These are phyloP conservation scores for Rauvolfia tetraphylla DNA, from an alignment of 257 asterid species.

Conservation along the genomic window DNA sequence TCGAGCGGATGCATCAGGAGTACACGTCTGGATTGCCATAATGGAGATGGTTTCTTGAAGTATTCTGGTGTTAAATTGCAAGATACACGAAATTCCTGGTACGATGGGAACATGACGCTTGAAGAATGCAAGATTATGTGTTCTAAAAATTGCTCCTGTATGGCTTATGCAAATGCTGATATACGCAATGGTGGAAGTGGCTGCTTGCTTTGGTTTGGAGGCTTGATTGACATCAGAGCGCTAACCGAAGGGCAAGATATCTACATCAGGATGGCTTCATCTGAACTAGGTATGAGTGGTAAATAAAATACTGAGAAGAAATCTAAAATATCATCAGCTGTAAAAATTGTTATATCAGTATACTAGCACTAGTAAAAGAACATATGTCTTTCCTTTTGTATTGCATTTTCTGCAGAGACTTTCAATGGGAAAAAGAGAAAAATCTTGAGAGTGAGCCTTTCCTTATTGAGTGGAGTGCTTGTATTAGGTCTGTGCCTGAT, in stretches of 20 bases:
- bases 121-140: conserved; percentile 23
- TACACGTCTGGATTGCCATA: conserved; percentile 13
- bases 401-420: not conserved
- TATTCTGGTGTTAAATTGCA: conserved; percentile 30
- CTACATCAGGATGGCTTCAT: conserved; percentile 8
- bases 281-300: not conserved
- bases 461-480: not conserved
- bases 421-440: conserved; percentile 5
- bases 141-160: conserved; percentile 27
- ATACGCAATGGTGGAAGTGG: conserved; percentile 25
- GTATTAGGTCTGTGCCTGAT: not conserved
- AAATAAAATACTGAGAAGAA: too few relatives aligned
- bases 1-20: conserved; percentile 22
- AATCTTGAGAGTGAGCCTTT: not conserved
- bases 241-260: conserved; percentile 6
- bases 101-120: conserved; percentile 15
- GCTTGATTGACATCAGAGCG: conserved; percentile 24
- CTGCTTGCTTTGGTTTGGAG: conserved; percentile 31
- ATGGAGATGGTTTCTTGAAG: conserved; percentile 22
- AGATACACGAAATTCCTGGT: conserved; percentile 17
- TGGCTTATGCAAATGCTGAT: conserved; percentile 26
- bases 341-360: too few relatives aligned
- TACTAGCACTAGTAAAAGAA: too few relatives aligned
- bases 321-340: too few relatives aligned
- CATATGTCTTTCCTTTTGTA: not conserved